Base-by-base conservation (phyloP, 768 basidiomycete species). In the Leucocoprinus sp. region DNA sequence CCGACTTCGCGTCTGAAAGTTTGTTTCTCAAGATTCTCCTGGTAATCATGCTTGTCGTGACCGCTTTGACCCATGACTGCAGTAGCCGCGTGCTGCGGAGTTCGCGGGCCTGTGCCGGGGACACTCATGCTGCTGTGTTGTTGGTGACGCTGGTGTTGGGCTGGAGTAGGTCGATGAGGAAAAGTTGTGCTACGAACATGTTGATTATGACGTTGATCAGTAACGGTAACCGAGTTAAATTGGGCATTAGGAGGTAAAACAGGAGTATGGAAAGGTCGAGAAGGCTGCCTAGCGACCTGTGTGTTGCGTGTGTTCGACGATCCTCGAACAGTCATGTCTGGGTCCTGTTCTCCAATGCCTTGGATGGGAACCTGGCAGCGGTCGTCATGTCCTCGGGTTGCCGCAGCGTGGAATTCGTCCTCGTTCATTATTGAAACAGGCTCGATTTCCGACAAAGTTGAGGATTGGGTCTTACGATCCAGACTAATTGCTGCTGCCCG, bases 61-160 rank as follows among this genome's bases (percentile, higher is more conserved):
- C 49, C 28, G n/a, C 24, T 49, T 18, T 55, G 54, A 34, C 49
- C 50, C 42, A 63, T 54, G 27, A 53, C 50, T 23, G 60, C 53
- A 19, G 58, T 57, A 34, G 56, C 59, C 9, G 60, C 63, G 52
- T 60, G 64, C 51, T 60, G 63, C 18, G 60, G 63, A 24, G 62
- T 66, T 38, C 59, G 56, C 50, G 61, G 35, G 37, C 54, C 59
- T 51, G 60, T 59, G 26, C 58, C 60, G 6, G 66, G 60, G 43
- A 71, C 60, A 50, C 70, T 74, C 67, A 74, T 67, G 51, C 70
- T 73, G 48, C 55, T 74, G 50, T 72, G 71, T 55, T 71, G 70
- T 52, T 63, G 67, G 55, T 75, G 73, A 9, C 72, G 61, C 43
- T 48, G 39, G 47, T 60, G 43, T 43, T 51, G 23, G 44, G 41